Base-by-base conservation (phyloP, 2,329 filamentous ascomycete species). In the Davidsoniella neocaledoniae region DNA sequence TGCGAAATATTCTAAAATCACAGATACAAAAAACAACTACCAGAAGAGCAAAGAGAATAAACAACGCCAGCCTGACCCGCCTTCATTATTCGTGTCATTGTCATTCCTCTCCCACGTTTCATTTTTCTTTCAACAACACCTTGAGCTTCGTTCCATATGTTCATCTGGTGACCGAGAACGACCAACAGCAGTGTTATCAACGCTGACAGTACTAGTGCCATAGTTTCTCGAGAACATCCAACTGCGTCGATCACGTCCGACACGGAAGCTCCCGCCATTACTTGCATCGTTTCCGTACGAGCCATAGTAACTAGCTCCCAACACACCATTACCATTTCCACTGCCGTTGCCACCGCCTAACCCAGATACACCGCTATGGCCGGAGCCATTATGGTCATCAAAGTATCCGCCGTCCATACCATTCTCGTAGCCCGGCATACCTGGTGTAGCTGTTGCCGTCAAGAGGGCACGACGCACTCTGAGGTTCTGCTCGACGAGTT, bases 401-500 rank as follows among this genome's bases (percentile, higher is more conserved):
- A 76, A 76, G 57, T 77, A 77, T 9, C 63, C 60, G 12, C 66
- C 68, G 43, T 69, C 68, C 59, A 63, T 64, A 41, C 64, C 64
- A n/a, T 61, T 53, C 50, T 71, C 66, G 57, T 63, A 67, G 10
- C 68, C 69, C 3, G 70, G 70, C 1, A 66, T 68, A 3, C 70
- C 70, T 0, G 71, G 70, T 0, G 68, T 66, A 4, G 72, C 69
- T 1, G 71, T 73, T 14, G 74, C 75, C n/a, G 70, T 68, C 2
- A 74, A 60, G 49, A 78, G 64, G 8, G 72, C 74, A 56, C 75
- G 72, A 62, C 77, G 74, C 61, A 78, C 73, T 66, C 74, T 76
- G 57, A 74, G 71, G 60, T 77, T 77, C 66, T 77, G 74, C 63
- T 78, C 75, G 56, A 78, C 75, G 51, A 79, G 70, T 62, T 79